Conservation (phyloP, 2,329 filamentous ascomycete genomes). For the Colletotrichum melonis region DNA sequence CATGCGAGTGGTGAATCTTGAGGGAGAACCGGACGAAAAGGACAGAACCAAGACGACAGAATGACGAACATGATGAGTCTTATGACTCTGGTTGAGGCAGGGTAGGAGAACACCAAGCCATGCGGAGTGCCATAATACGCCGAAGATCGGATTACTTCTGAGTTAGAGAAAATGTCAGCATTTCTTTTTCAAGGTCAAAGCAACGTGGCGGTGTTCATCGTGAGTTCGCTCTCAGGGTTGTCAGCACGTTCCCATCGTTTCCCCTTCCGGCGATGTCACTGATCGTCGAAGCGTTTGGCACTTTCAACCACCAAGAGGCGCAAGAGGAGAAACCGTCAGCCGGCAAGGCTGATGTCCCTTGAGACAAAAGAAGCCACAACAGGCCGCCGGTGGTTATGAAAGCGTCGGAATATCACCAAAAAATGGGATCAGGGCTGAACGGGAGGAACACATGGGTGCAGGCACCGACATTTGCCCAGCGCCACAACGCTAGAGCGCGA, state of each 20-base stretch:
- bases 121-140: background rate
- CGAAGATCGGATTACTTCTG: slow-evolving; percentile 26
- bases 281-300: background rate
- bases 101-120: background rate
- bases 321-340: too few relatives aligned
- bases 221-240: background rate
- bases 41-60: background rate
- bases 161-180: background rate
- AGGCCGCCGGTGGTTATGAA: background rate
- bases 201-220: slow-evolving; percentile 14
- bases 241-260: background rate
- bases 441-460: background rate
- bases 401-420: background rate
- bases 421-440: too few relatives aligned
- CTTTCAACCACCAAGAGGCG: background rate
- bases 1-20: background rate
- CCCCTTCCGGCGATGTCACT: background rate
- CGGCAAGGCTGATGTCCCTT: background rate
- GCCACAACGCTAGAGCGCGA: background rate
- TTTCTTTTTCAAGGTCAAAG: background rate
- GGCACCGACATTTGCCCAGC: background rate
- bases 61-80: slow-evolving; percentile 6
- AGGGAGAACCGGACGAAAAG: background rate
- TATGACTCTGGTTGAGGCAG: too few relatives aligned
- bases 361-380: background rate